Evolutionary conservation across 1,139 yeast genomes (phyloP).

Genomic region (Zygoascus meyerae): DNA sequence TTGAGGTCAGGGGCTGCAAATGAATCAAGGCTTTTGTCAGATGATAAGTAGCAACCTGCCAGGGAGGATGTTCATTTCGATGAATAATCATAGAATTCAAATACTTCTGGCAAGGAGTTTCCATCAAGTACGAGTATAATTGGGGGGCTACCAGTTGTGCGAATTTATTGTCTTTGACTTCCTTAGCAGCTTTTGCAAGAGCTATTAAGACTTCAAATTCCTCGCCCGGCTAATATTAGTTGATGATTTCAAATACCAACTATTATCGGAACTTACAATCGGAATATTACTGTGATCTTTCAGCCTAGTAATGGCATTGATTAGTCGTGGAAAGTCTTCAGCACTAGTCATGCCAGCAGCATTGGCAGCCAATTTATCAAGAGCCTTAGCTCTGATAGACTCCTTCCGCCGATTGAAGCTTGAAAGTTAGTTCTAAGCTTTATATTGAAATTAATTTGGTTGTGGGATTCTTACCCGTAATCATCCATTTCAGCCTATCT

Average conservation of each 20-base stretch:
- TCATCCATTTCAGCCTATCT: conserved; percentile 24
- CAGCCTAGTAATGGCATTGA: conserved; percentile 16
- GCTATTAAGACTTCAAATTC: conserved; percentile 73
- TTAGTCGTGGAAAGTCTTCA: conserved; percentile 21
- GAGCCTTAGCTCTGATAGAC: conserved; percentile 53
- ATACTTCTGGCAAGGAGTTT: conserved; percentile 51
- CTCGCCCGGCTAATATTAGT: conserved; percentile 30
- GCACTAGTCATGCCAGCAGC: conserved; percentile 29
- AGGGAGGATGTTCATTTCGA: conserved; percentile 40
- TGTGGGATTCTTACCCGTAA: conserved; percentile 25
- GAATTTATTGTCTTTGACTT: conserved; percentile 41
- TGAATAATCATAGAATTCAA: conserved; percentile 42
- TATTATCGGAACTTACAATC: conserved; percentile 20
- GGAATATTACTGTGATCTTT: conserved; percentile 24
- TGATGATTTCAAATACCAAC: conserved; percentile 6
- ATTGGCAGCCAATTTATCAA: conserved; percentile 43
- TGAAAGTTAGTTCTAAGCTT: neutral
- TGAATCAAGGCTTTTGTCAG: conserved; percentile 35
- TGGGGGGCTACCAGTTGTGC: conserved; percentile 50
- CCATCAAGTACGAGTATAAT: conserved; percentile 54
- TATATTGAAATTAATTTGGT: neutral
- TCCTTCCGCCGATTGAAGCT: conserved; percentile 28
- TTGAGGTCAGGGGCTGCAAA: conserved; percentile 15
- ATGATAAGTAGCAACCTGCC: conserved; percentile 40
- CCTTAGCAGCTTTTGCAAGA: conserved; percentile 49